Evolutionary conservation across 768 basidiomycete species (phyloP), one percentile per base, ranked within the genome.

Genomic region (Phylloporus rhodoxanthus): DNA sequence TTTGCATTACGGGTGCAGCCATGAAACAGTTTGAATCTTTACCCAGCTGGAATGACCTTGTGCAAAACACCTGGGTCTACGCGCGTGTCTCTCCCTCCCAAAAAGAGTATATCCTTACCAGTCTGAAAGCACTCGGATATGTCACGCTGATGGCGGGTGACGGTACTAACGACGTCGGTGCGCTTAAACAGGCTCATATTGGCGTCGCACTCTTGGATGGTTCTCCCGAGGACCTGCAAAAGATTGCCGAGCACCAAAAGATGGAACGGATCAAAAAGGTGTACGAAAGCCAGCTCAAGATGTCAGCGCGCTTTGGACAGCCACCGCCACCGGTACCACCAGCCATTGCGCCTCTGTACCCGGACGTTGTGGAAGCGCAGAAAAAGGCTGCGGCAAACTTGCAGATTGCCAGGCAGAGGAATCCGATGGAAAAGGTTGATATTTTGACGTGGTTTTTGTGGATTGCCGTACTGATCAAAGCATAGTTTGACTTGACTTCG

Each of bases 121-220:
- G 87, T 7, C 75, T 98, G 46, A 93, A 93, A 66, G 75, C 76
- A 2, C 81, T 96, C 21, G 95, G 95, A 20, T 99, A 91, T 64
- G 78, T 77, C 14, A 99, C 96, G 0, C 77, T 99, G 45, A 98
- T 98, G 96, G 96, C 94, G 5, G 96, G 96, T 45, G 96, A 99
- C 64, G 96, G 96, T 26, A 99, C 96, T 4, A 98, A 99, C 64
- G 96, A 98, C 55, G 96, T 99, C 43, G 96, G 96, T 20, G 96
- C 96, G 3, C 79, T 99, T 45, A 99, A 98, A 68, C 93, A 96
- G 65, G 96, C 96, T 1, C 92, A 99, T 66, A 87, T 99, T 51
- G 95, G 96, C 44, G 89, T 98, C 25, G 95, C 95, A 1, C 73
- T 93, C 3, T 71, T 96, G 47, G 92, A 97, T 60, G 92, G 95